phyloP scores from a whole-genome alignment of 1,284 basidiomycete species.

The Ustilago trichophora region DNA sequence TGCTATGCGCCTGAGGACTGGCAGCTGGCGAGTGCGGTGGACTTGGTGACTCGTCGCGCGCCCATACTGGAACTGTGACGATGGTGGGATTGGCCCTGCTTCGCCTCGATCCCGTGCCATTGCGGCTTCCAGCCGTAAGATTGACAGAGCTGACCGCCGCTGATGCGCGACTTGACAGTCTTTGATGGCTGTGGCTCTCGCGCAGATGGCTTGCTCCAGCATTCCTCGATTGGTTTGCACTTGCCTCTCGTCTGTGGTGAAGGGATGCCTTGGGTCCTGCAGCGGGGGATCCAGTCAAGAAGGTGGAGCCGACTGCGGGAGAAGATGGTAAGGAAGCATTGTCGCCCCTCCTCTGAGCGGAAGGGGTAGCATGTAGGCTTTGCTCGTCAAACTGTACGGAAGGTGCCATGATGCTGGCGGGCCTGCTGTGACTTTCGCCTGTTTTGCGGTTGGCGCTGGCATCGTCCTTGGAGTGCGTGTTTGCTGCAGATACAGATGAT shows the following conservation, averaged over 20 bases:
- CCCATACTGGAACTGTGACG: constrained; percentile 47
- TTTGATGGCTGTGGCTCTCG: constrained; percentile 16
- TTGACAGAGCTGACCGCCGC: constrained; percentile 27
- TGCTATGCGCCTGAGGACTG: constrained; percentile 31
- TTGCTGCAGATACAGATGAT: constrained; percentile 1
- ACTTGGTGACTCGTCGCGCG: constrained; percentile 47
- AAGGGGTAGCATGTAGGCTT: constrained; percentile 31
- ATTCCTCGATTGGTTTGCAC: background rate
- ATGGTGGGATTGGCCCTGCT: constrained; percentile 40
- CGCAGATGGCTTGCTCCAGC: constrained; percentile 12
- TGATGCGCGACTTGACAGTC: constrained; percentile 21
- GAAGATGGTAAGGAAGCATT: constrained; percentile 30
- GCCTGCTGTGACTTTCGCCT: constrained; percentile 15
- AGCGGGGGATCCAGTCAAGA: constrained; percentile 10
- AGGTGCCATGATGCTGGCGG: constrained; percentile 28
- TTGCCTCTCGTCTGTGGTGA: constrained; percentile 10
- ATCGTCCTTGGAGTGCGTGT: constrained; percentile 16
- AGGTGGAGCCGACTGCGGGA: constrained; percentile 6
- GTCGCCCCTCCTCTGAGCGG: constrained; percentile 23
- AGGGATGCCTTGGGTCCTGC: constrained; percentile 1
- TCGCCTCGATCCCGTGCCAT: constrained; percentile 6
- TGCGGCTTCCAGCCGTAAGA: constrained; percentile 4
- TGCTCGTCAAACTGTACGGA: constrained; percentile 51
- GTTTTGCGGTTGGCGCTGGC: constrained; percentile 16
- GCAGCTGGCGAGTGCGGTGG: constrained; percentile 29